Base-by-base conservation (phyloP, 2,329 filamentous ascomycete species). In the Epichloe glyceriae region DNA sequence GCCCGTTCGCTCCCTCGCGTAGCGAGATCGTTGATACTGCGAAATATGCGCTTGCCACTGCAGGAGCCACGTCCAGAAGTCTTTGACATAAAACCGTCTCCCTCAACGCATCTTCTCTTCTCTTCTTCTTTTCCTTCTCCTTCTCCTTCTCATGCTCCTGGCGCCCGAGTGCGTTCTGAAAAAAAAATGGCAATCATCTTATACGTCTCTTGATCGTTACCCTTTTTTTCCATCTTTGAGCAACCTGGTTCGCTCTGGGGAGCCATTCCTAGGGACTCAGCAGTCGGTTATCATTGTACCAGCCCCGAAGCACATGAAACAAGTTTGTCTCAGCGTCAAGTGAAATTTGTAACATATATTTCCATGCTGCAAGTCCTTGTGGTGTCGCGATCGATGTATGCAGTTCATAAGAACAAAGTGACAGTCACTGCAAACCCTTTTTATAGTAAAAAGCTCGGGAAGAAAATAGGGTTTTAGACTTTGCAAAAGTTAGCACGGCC, bases 371-470 rank as follows among this genome's bases (percentile, higher is more conserved):
- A 17, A 5, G 17, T 42, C 20, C 14, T 14, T 42, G 3, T 12
- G 39, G 17, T 42, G 39, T 46, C 22, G 30, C 39, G 11, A 50
- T 42, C 47, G 53, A 37, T 58, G 56, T 40, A 20, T 10, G 26
- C 26, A 30, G 26, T 30, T 10, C 26, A 30, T 4, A 10, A 10
- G 8, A 30, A 30, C 26, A 30, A 30, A 30, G 8, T 10, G 26
- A 30, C 26, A 30, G 26, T 10, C 26, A 30, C 26, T 30, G 26
- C 26, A 30, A 30, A 4, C 3, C 3, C 8, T 30, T 30, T 30
- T 30, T 4, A 10, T 30, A 10, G 26, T 10, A 30, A 10, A 4
- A 30, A 1, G 8, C 26, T 10, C 26, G 26, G 26, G 8, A 30
- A 30, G 8, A 3, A 30, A 30, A 30, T 8, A 10, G 3, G 26